Evolutionary conservation across 2,329 filamentous ascomycete species (phyloP).

Genomic region (Didymella lethalis): DNA sequence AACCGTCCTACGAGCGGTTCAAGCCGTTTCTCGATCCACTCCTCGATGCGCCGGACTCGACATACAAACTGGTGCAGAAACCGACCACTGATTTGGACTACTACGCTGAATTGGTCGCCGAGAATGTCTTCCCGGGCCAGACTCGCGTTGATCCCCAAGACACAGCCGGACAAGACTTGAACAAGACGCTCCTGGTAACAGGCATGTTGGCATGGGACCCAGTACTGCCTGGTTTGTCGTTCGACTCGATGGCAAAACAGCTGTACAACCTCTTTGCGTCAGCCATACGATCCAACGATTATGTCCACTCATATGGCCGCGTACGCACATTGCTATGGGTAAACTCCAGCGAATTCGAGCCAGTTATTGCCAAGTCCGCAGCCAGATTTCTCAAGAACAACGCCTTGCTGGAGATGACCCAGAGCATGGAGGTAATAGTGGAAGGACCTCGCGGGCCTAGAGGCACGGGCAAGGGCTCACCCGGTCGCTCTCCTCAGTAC

Average conservation of each 20-base stretch:
- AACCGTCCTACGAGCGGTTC: constrained; percentile 70
- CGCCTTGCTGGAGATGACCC: constrained; percentile 68
- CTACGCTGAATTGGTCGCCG: constrained; percentile 62
- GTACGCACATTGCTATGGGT: constrained; percentile 82
- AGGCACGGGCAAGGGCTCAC: constrained; percentile 21
- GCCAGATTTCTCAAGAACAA: constrained; percentile 64
- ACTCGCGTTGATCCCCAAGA: constrained; percentile 49
- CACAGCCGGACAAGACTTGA: constrained; percentile 60
- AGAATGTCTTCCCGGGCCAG: constrained; percentile 65
- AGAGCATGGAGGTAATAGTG: constrained; percentile 59
- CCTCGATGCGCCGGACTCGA: constrained; percentile 51
- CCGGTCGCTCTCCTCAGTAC: constrained; percentile 40
- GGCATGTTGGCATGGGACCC: constrained; percentile 48
- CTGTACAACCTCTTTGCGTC: constrained; percentile 69
- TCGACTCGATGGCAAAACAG: constrained; percentile 65
- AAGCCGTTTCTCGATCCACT: constrained; percentile 64
- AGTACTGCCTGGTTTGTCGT: constrained; percentile 57
- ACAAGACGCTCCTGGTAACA: constrained; percentile 73
- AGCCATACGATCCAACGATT: constrained; percentile 63
- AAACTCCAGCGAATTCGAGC: constrained; percentile 65
- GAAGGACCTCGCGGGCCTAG: constrained; percentile 22
- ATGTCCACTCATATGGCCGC: constrained; percentile 78
- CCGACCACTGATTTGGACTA: constrained; percentile 37
- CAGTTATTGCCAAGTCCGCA: constrained; percentile 67
- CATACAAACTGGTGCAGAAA: constrained; percentile 56